These are phyloP conservation scores for Ophiostoma australiae DNA, from an alignment of 2,329 filamentous ascomycete species.

Conservation along the genomic window DNA sequence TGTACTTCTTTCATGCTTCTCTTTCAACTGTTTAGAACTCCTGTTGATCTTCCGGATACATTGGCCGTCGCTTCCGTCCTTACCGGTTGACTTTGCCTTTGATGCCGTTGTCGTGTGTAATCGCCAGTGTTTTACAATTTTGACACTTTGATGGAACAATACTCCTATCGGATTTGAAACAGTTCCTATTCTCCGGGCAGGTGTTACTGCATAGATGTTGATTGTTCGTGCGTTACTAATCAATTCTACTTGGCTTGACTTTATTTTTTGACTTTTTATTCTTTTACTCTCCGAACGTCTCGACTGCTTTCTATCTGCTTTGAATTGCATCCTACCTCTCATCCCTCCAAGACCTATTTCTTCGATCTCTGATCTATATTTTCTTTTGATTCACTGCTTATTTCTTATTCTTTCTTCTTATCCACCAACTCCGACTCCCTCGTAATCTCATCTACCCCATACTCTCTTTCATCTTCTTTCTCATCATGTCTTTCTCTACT, in stretches of 20 bases:
- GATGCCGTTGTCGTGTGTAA: background rate
- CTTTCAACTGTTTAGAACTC: background rate
- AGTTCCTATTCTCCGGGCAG: background rate
- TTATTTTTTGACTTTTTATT: background rate
- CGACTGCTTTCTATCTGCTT: background rate
- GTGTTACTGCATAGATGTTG: background rate
- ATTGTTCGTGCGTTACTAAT: background rate
- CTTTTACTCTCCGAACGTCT: too few relatives aligned
- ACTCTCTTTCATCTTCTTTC: background rate
- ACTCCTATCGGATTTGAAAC: background rate
- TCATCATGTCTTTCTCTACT: background rate
- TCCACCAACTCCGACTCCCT: background rate
- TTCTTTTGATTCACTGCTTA: background rate
- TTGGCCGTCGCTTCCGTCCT: slow-evolving; percentile 6
- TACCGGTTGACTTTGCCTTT: background rate
- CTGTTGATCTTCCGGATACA: background rate
- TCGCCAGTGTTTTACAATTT: background rate
- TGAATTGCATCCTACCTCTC: background rate
- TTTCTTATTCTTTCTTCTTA: background rate
- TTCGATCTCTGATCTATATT: background rate
- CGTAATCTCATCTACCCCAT: slow-evolving; percentile 7
- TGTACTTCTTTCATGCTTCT: background rate
- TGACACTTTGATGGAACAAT: background rate
- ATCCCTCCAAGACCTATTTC: background rate
- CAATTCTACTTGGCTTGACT: background rate